Conservation (phyloP, 139 green algal genomes). For the Micractinium conductrix region DNA sequence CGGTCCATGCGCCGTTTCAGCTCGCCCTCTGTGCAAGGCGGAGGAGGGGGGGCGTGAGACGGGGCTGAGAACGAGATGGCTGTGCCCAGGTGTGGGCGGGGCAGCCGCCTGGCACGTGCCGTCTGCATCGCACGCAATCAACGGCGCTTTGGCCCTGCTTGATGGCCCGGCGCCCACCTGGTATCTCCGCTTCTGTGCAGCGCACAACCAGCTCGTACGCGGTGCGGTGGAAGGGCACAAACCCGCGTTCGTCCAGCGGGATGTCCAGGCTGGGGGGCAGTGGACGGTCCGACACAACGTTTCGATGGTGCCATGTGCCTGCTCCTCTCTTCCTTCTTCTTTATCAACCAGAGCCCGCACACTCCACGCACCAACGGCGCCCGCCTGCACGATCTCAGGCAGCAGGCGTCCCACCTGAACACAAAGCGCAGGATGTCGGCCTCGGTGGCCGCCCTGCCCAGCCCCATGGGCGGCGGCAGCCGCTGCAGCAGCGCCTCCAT, state of each 20-base stretch:
- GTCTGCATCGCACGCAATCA: no score
- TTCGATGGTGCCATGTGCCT: no score
- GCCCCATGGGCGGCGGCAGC: slow-evolving; percentile 74
- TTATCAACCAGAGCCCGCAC: background rate
- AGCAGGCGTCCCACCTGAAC: background rate
- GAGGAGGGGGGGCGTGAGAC: background rate
- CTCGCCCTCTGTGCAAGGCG: slow-evolving; percentile 32
- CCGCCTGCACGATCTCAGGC: no score
- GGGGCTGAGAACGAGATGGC: no score
- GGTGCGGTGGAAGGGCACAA: slow-evolving; percentile 73
- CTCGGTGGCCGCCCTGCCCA: slow-evolving; percentile 63
- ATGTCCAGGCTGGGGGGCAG: slow-evolving; percentile 68
- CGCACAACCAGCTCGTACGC: slow-evolving; percentile 75
- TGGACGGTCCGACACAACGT: no score
- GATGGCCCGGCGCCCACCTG: no score
- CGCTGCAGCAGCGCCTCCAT: slow-evolving; percentile 73
- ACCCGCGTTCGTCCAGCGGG: slow-evolving; percentile 66
- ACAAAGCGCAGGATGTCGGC: slow-evolving; percentile 81
- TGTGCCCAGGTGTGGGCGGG: no score
- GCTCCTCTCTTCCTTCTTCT: no score
- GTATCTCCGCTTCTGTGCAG: slow-evolving; percentile 69
- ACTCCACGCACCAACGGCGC: background rate
- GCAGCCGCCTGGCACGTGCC: no score
- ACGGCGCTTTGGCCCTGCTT: no score
- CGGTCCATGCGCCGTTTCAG: slow-evolving; percentile 66